Evolutionary conservation across 2,329 filamentous ascomycete species (phyloP).

Genomic region (Zasmidium angulare): DNA sequence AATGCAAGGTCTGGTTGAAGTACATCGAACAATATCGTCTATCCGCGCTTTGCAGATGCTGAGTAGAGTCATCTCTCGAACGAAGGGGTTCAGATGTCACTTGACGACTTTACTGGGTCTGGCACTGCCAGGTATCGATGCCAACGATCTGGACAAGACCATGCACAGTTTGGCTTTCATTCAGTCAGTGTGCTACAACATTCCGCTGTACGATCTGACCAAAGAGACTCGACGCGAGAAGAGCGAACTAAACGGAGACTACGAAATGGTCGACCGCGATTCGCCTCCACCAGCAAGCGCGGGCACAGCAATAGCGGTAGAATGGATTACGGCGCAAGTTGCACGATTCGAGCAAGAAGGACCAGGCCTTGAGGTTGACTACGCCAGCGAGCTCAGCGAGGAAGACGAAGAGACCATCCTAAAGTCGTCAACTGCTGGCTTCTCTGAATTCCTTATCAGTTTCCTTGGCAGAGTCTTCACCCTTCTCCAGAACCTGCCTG

Average conservation of each 20-base stretch:
- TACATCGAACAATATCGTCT: constrained; percentile 92
- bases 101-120: constrained; percentile 91
- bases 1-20: constrained; percentile 93
- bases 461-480: constrained; percentile 95
- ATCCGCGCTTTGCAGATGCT: constrained; percentile 89
- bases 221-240: constrained; percentile 50
- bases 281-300: constrained; percentile 25
- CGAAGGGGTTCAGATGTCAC: constrained; percentile 95
- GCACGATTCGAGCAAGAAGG: constrained; percentile 89
- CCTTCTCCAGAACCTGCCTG: constrained; percentile 89
- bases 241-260: constrained; percentile 34
- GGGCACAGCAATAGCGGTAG: constrained; percentile 66
- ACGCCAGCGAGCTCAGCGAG: constrained; percentile 76
- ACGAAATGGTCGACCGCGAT: constrained; percentile 29
- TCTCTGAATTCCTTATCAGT: constrained; percentile 87
- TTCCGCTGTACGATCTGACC: constrained; percentile 83
- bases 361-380: constrained; percentile 81
- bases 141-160: constrained; percentile 96
- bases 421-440: constrained; percentile 89
- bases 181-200: constrained; percentile 92
- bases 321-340: constrained; percentile 94
- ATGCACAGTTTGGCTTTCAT: constrained; percentile 93
- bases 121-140: constrained; percentile 91
- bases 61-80: constrained; percentile 83
- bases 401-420: constrained; percentile 85